Base-by-base conservation (phyloP, 805 yeast species). In the Kockiozyma suomiensis region DNA sequence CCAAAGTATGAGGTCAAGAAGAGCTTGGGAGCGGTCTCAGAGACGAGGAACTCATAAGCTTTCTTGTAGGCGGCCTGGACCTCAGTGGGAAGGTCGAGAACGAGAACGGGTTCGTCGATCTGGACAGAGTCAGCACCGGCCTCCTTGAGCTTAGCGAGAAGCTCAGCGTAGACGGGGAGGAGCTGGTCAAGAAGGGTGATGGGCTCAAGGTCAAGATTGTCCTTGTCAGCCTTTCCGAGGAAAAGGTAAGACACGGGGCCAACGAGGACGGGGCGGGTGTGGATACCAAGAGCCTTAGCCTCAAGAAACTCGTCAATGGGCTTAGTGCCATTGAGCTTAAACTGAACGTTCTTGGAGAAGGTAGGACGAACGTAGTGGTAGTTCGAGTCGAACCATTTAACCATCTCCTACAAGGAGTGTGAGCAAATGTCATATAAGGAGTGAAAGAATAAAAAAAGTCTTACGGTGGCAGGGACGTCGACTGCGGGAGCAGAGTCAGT, bases 311-410 rank as follows among this genome's bases (percentile, higher is more conserved):
- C 97, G 74, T 87, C 97, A 72, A 94, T 94, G 74, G 99, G 98
- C 84, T 94, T 94, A 73, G 86, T 81, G 74, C 97, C 96, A 79
- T 87, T 90, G 78, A 94, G 88, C 83, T 94, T 92, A 89, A 94
- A 94, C 74, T 86, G 86, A 68, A 97, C 93, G 70, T 90, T 83
- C 83, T 91, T 86, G 59, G 97, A 88, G 84, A 94, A 92, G 70
- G 99, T 94, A 79, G 99, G 99, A 84, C 99, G 90, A 74, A 94
- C 98, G 79, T 94, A 94, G 81, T 94, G 99, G 90, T 94, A 94
- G 90, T 94, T 94, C 68, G 97, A 89, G 81, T 94, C 99, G 73
- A 94, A 94, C 99, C 99, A 94, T 84, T 94, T 94, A 72, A 94
- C 99, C 99, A 94, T 94, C 85, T 94, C 96, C 58, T 60, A 41